Conservation (phyloP, 2,329 filamentous ascomycete species). For the Penicillium sp. region DNA sequence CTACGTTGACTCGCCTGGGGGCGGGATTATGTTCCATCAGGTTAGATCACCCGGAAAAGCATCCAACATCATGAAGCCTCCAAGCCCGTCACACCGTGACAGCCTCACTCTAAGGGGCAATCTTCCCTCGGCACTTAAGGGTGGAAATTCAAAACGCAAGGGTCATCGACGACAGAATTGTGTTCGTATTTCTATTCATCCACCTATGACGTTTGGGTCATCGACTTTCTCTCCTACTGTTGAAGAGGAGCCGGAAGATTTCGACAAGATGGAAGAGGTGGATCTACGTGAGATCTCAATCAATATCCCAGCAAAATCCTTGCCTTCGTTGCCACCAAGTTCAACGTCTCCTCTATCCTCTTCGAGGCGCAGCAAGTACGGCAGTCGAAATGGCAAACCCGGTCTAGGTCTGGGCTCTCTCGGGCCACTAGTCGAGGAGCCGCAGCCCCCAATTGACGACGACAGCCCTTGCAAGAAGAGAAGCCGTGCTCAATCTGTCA, state of each 20-base stretch:
- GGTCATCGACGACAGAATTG: slow-evolving; percentile 45
- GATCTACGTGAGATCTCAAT: slow-evolving; percentile 25
- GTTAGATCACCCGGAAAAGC: slow-evolving; percentile 20
- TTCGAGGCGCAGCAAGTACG: slow-evolving; percentile 17
- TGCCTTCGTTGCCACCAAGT: slow-evolving; percentile 7
- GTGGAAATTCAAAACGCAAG: slow-evolving; percentile 33
- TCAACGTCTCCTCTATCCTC: slow-evolving; percentile 13
- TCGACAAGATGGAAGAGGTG: slow-evolving; percentile 32
- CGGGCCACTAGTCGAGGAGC: slow-evolving; percentile 23
- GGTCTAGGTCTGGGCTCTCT: slow-evolving; percentile 16
- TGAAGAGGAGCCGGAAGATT: slow-evolving; percentile 37
- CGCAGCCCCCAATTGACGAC: slow-evolving; percentile 10
- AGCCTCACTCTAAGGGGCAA: slow-evolving; percentile 23
- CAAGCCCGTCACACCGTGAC: slow-evolving; percentile 22
- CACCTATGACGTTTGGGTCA: slow-evolving; percentile 35
- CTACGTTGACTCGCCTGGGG: slow-evolving; percentile 19
- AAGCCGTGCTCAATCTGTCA: slow-evolving; percentile 17
- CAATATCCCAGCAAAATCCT: slow-evolving; percentile 15
- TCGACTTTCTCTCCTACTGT: slow-evolving; percentile 34
- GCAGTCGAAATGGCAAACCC: slow-evolving; percentile 21
- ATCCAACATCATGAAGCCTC: slow-evolving; percentile 14
- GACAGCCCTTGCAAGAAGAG: slow-evolving; percentile 28
- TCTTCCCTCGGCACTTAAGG: slow-evolving; percentile 35
- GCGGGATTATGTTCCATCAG: slow-evolving; percentile 17
- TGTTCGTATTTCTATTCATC: slow-evolving; percentile 42